A percentile compares a stretch with the other conserved stretches of the same genome.
Conservation (phyloP, 179 eudicot species). For the Carnegiea gigantea region DNA sequence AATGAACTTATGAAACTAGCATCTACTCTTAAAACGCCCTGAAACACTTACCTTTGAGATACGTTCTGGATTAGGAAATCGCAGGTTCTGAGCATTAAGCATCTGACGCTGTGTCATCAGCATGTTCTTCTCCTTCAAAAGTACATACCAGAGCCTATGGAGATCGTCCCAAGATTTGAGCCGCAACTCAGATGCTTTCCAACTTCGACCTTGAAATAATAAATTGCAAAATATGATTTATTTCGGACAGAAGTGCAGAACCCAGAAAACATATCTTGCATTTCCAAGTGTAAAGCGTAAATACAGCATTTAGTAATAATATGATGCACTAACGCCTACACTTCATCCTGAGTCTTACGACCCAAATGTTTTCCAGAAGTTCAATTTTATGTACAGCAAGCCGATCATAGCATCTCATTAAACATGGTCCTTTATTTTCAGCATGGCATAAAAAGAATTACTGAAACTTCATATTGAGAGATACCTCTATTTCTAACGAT, state of each 20-base stretch:
- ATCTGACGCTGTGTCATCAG: constrained; percentile 92
- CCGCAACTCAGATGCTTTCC: constrained; percentile 91
- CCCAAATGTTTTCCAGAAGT: not conserved
- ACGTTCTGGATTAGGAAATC: constrained; percentile 93
- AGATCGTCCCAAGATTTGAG: constrained; percentile 98
- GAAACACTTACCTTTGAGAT: constrained; percentile 53
- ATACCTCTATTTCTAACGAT: not conserved
- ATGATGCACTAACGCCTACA: not conserved
- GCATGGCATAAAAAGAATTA: not conserved
- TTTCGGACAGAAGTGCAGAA: constrained; percentile 1
- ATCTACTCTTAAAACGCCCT: not conserved
- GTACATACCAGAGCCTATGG: constrained; percentile 84
- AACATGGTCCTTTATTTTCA: not conserved
- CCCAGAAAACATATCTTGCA: not conserved
- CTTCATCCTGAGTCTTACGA: not conserved
- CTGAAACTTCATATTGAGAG: not conserved
- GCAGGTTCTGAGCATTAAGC: constrained; percentile 86
- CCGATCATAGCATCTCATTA: not conserved
- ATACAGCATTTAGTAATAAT: not conserved
- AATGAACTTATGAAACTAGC: not conserved
- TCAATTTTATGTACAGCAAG: not conserved
- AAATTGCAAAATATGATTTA: not conserved
- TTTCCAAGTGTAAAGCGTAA: not conserved
- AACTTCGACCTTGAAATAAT: constrained; percentile 54
- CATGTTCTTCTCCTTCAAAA: constrained; percentile 93